Percentiles rank a stretch among this genome's conserved stretches.
These are phyloP conservation scores for Akanthomyces lecanii DNA, from an alignment of 2,329 filamentous ascomycete genomes.

Conservation along the genomic window DNA sequence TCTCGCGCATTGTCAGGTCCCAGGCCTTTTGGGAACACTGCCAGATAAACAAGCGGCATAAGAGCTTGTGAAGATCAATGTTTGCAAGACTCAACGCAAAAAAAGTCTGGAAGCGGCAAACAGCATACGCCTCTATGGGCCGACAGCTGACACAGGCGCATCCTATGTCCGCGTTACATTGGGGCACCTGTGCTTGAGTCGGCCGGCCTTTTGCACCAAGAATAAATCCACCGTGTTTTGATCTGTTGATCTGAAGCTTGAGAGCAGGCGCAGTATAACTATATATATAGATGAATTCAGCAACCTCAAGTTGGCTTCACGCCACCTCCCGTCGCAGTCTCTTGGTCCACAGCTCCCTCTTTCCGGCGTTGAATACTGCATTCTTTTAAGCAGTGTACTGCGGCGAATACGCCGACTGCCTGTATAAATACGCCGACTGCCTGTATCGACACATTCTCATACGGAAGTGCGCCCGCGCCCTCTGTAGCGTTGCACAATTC, in stretches of 20 bases:
- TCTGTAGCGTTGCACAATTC: background rate
- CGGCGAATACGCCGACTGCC: too few relatives aligned
- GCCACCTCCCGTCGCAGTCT: background rate
- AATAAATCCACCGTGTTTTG: background rate
- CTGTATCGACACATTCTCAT: too few relatives aligned
- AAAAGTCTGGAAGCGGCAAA: background rate
- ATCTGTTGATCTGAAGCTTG: too few relatives aligned
- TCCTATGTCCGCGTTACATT: background rate
- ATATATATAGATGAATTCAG: too few relatives aligned
- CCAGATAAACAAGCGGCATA: background rate
- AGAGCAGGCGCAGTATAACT: background rate
- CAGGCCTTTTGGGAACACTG: background rate
- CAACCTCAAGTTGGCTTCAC: background rate
- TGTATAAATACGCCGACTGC: too few relatives aligned
- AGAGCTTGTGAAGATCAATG: background rate
- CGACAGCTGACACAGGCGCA: too few relatives aligned
- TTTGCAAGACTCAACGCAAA: background rate
- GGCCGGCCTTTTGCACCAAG: background rate
- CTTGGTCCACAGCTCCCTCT: background rate
- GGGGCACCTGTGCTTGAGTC: background rate
- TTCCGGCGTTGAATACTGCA: background rate
- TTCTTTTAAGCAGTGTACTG: background rate
- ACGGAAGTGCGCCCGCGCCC: background rate
- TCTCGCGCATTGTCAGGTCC: background rate
- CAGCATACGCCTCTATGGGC: background rate